These are phyloP conservation scores for Nicotiana knightiana DNA, from an alignment of 257 asterid genomes.

Conservation along the genomic window DNA sequence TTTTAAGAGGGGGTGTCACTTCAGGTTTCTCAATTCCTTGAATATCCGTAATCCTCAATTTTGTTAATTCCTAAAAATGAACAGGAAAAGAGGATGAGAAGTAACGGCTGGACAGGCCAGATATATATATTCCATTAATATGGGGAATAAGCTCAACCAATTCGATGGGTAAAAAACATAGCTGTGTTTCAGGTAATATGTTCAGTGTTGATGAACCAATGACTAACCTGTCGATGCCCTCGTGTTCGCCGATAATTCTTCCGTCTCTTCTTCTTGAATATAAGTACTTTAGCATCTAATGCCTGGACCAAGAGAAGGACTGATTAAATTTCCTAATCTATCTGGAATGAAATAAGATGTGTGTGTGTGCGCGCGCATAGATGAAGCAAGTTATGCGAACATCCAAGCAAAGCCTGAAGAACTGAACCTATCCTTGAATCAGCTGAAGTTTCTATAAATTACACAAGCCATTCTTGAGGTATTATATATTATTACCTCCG, in stretches of 20 bases:
- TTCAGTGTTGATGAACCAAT: neutral
- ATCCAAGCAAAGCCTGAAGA: neutral
- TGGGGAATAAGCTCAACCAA: too few relatives aligned
- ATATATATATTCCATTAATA: too few relatives aligned
- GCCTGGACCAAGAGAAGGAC: slow-evolving; percentile 42
- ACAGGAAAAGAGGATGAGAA: neutral
- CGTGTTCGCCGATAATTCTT: slow-evolving; percentile 87
- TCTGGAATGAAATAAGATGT: neutral
- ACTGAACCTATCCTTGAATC: neutral
- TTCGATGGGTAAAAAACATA: neutral
- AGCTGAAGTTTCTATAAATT: neutral
- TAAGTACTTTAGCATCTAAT: slow-evolving; percentile 84
- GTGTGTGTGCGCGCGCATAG: too few relatives aligned
- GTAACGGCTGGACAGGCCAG: too few relatives aligned
- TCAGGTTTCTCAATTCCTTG: slow-evolving; percentile 72
- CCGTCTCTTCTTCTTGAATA: slow-evolving; percentile 95
- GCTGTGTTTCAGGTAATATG: neutral
- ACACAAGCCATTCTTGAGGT: neutral
- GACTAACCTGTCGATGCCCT: slow-evolving; percentile 90
- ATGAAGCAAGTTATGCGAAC: neutral
- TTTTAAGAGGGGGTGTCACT: slow-evolving; percentile 25
- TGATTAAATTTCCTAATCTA: neutral
- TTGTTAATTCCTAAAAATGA: slow-evolving; percentile 67
- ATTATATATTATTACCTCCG: neutral
- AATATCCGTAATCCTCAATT: slow-evolving; percentile 78